A percentile compares a stretch with the other conserved stretches of the same genome.
Evolutionary conservation across 208 protist species (phyloP).

Genomic region (Leishmania gerbilli): DNA sequence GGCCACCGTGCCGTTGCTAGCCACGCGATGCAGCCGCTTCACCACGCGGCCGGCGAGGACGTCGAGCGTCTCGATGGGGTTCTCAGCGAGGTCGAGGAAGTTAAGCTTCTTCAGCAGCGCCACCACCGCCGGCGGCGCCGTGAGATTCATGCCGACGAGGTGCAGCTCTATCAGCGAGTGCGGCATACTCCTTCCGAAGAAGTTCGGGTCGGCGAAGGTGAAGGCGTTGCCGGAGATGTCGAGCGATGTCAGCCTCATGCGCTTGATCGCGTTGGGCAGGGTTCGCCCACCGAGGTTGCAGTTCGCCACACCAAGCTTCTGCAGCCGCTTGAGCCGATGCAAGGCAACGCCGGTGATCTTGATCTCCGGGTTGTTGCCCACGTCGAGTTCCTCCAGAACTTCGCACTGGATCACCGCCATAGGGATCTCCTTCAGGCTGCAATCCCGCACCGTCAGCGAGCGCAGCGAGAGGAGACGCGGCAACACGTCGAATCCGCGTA

Average conservation of each 20-base stretch:
- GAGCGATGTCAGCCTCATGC: conserved; percentile 52
- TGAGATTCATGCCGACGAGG: conserved; percentile 63
- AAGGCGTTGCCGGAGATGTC: conserved; percentile 84
- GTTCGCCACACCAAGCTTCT: conserved; percentile 62
- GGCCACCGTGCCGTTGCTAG: conserved; percentile 23
- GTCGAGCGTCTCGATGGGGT: conserved; percentile 83
- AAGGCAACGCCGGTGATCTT: conserved; percentile 50
- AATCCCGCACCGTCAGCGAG: conserved; percentile 60
- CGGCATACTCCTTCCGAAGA: conserved; percentile 70
- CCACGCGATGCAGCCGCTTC: conserved; percentile 41
- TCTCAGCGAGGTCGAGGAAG: conserved; percentile 74
- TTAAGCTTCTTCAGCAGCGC: conserved; percentile 54
- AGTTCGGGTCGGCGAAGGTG: conserved; percentile 63
- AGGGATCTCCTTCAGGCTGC: conserved; percentile 53
- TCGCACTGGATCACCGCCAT: conserved; percentile 44
- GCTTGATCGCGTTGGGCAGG: conserved; percentile 60
- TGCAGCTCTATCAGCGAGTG: conserved; percentile 72
- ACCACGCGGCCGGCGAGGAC: conserved; percentile 82
- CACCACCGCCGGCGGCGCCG: conserved; percentile 69
- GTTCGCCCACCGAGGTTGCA: conserved; percentile 60
- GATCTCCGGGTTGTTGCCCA: conserved; percentile 74
- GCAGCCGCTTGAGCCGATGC: conserved; percentile 40
- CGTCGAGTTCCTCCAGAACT: conserved; percentile 64
- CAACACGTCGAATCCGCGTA: conserved; percentile 51
- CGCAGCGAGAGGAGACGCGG: conserved; percentile 50